Base-by-base conservation (phyloP, 371 early-diverging fungal genomes). In the Lichtheimia hyalospora region DNA sequence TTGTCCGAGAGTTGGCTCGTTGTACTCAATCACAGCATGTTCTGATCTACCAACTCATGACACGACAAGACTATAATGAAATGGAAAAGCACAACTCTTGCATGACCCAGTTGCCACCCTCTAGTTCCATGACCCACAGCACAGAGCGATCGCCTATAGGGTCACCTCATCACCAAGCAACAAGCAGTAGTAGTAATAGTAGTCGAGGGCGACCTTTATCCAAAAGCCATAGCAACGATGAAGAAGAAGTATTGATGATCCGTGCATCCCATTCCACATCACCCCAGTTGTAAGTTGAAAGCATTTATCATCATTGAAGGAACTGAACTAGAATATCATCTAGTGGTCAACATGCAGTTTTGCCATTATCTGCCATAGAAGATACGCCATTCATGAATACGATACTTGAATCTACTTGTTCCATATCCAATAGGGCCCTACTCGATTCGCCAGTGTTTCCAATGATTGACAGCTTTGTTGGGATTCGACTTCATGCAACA, bases 1-100 rank as follows among this genome's bases (percentile, higher is more conserved):
- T 63, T 15, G 63, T 63, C 7, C 58, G 49, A 8, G 63, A 63
- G 40, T 24, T 63, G 10, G 58, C 52, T 28, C 63, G 51, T 21
- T 58, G 57, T 44, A 63, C 58, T 5, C 57, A 58, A 24, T 28
- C 54, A n/a, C 53, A 52, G 27, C 50, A 53, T 25, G 63, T 63
- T 20, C 28, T 63, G 39, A 23, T 63, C 13, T 34, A 50, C 8
- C 63, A 63, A 23, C 58, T 63, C 49, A 58, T 63, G 58, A 57
- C 58, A n/a, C 54, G 42, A 20, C 58, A 58, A 16, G 54, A 58
- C 52, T 54, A 58, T 39, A 49, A 42, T 42, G 42, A 57, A 27
- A 20, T 42, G 28, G 28, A 25, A 40, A 40, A 18, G 23, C 50
- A 51, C 39, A 20, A 16, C 10, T 10, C 34, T 34, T 34, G 3